Percentiles rank a stretch among this genome's conserved stretches.
These are phyloP conservation scores for Lepidium africanum DNA, from an alignment of 345 rosid genomes.

Conservation along the genomic window DNA sequence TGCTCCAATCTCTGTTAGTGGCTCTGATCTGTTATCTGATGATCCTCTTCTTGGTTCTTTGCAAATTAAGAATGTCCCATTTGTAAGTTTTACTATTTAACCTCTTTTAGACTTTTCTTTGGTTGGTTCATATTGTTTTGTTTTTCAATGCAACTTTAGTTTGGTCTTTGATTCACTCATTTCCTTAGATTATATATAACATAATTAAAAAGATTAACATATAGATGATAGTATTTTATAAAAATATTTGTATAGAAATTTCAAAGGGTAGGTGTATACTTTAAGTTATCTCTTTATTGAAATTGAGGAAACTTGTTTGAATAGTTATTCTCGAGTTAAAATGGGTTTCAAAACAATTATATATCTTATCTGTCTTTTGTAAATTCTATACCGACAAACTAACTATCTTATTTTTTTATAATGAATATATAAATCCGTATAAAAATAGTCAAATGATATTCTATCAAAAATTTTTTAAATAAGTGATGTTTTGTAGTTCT, in stretches of 20 bases:
- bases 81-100: constrained; percentile 39
- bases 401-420: no score
- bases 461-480: no score
- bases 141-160: background rate
- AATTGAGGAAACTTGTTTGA: background rate
- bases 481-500: no score
- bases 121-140: background rate
- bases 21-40: constrained; percentile 27
- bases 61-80: constrained; percentile 49
- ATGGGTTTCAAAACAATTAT: background rate
- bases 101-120: background rate
- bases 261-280: background rate
- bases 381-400: no score
- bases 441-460: no score
- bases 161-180: background rate
- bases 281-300: background rate
- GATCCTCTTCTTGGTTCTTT: constrained; percentile 33
- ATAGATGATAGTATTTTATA: background rate
- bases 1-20: constrained; percentile 73
- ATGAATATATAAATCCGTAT: no score
- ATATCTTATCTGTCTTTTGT: no score
- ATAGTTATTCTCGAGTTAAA: background rate
- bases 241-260: background rate
- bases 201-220: background rate
- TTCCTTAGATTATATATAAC: background rate